Evolutionary conservation across 331 rosid genomes (phyloP).

Genomic region (Pyracantha coccinea): DNA sequence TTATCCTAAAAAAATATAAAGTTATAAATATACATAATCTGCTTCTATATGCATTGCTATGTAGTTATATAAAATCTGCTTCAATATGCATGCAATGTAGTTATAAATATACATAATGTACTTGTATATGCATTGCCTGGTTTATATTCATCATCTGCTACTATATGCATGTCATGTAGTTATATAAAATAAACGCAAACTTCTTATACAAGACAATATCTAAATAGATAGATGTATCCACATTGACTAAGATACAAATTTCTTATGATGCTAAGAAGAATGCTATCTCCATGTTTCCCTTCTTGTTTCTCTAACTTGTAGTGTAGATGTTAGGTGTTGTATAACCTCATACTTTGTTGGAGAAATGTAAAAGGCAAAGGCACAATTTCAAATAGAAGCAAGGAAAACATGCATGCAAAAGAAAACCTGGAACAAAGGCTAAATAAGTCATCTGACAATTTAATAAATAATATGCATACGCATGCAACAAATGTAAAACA

Average conservation of each 20-base stretch:
- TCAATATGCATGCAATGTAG: too few relatives aligned
- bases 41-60: too few relatives aligned
- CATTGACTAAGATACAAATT: neutral
- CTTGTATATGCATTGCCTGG: too few relatives aligned
- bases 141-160: too few relatives aligned
- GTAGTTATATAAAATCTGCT: too few relatives aligned
- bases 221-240: neutral
- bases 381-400: neutral
- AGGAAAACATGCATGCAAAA: neutral
- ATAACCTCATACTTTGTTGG: neutral
- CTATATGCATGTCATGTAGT: too few relatives aligned
- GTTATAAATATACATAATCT: too few relatives aligned
- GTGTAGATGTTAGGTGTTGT: neutral
- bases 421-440: neutral
- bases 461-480: too few relatives aligned
- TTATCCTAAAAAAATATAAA: too few relatives aligned
- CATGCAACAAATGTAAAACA: too few relatives aligned
- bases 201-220: neutral
- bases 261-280: neutral
- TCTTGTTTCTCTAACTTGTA: neutral
- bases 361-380: neutral
- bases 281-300: neutral
- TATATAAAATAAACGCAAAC: neutral
- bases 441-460: neutral
- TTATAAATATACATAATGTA: too few relatives aligned